Conservation (phyloP, 2,329 filamentous ascomycete genomes). For the Fusarium euwallaceae region DNA sequence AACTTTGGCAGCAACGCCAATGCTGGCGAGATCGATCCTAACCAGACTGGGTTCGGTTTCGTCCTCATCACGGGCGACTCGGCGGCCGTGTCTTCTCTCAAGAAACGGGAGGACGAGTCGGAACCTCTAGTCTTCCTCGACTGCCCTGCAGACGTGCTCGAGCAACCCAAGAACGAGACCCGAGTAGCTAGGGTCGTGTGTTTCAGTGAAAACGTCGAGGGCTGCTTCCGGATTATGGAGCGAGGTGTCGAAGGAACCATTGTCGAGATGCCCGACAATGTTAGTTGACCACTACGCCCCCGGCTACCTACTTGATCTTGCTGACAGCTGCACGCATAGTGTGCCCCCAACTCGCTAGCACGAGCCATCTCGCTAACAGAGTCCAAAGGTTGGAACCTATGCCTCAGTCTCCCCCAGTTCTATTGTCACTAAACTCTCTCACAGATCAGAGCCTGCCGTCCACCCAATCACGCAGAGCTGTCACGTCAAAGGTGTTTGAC, state of each 20-base stretch:
- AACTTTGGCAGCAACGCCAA: neutral
- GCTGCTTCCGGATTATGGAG: slow-evolving; percentile 8
- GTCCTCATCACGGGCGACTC: neutral
- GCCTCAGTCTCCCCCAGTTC: neutral
- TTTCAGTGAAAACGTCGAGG: slow-evolving; percentile 2
- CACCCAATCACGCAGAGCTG: neutral
- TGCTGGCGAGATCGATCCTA: neutral
- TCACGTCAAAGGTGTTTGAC: slow-evolving; percentile 13
- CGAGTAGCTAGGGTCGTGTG: slow-evolving; percentile 17
- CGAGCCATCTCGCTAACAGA: slow-evolving; percentile 6
- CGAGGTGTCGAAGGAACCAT: slow-evolving; percentile 15
- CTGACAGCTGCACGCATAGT: neutral
- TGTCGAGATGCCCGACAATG: slow-evolving; percentile 23
- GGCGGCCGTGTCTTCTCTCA: neutral
- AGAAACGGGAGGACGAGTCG: neutral
- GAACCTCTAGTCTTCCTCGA: neutral
- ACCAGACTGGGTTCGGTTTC: neutral
- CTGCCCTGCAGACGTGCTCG: neutral
- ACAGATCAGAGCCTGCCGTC: neutral
- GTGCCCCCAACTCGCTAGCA: slow-evolving; percentile 16
- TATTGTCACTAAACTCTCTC: neutral
- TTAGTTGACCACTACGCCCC: neutral
- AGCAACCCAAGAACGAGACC: neutral
- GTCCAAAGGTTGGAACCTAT: neutral
- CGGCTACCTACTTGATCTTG: neutral